A percentile compares a stretch with the other conserved stretches of the same genome.
Evolutionary conservation across 1,284 basidiomycete species (phyloP).

Genomic region (Puccinia coronata): DNA sequence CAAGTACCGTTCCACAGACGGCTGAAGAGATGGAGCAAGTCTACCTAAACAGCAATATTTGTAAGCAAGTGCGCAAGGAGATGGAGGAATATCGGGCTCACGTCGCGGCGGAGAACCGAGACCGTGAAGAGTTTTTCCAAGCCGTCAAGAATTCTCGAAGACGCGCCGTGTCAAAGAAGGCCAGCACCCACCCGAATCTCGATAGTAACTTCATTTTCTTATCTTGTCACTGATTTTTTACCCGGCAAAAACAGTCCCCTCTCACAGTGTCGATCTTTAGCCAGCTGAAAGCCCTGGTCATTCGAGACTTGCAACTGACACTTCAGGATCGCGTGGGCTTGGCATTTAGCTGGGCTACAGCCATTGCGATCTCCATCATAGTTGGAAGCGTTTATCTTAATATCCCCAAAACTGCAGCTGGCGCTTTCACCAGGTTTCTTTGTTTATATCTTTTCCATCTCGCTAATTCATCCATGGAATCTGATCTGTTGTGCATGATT

Average conservation of each 20-base stretch:
- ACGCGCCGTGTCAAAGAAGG: constrained; percentile 68
- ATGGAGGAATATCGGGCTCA: constrained; percentile 69
- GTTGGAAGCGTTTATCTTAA: constrained; percentile 56
- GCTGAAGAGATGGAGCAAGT: constrained; percentile 64
- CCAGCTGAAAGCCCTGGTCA: constrained; percentile 63
- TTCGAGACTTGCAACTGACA: constrained; percentile 62
- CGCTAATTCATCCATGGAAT: neutral
- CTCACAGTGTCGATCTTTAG: constrained; percentile 78
- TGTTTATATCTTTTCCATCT: constrained; percentile 70
- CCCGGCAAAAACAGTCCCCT: constrained; percentile 63
- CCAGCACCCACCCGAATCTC: no score
- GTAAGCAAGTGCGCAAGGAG: constrained; percentile 63
- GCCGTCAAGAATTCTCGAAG: constrained; percentile 79
- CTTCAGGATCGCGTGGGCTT: constrained; percentile 82
- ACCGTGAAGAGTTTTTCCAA: constrained; percentile 71
- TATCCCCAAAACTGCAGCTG: constrained; percentile 53
- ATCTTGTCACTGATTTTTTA: neutral
- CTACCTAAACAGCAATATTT: constrained; percentile 66
- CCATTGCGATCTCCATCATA: constrained; percentile 54
- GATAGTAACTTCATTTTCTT: no score
- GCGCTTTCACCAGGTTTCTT: constrained; percentile 66
- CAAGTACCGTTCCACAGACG: constrained; percentile 53
- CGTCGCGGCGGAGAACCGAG: constrained; percentile 67
- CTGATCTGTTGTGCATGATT: neutral
- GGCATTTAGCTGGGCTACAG: constrained; percentile 57